These are phyloP conservation scores for Coniophora puteana DNA, from an alignment of 1,284 basidiomycete species.

Conservation along the genomic window DNA sequence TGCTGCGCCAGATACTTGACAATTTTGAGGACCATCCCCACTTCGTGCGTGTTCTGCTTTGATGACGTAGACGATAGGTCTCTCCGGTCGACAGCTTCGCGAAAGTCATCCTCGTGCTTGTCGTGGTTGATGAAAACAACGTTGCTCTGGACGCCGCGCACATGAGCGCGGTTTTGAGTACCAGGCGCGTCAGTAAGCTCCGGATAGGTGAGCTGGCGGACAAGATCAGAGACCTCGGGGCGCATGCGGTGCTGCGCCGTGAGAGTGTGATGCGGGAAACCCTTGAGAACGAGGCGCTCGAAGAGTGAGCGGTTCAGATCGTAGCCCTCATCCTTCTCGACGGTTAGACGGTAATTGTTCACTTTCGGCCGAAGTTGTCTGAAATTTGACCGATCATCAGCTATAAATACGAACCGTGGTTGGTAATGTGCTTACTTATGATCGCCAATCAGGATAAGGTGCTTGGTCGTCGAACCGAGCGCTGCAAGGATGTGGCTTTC, in stretches of 20 bases:
- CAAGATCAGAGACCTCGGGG: conserved; percentile 53
- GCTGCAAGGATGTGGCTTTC: conserved; percentile 59
- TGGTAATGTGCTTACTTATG: conserved; percentile 42
- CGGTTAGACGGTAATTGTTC: conserved; percentile 51
- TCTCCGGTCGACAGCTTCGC: conserved; percentile 31
- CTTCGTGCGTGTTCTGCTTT: conserved; percentile 52
- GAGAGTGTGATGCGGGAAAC: conserved; percentile 51
- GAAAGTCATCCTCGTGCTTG: conserved; percentile 44
- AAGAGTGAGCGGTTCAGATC: conserved; percentile 58
- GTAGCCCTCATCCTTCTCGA: conserved; percentile 55
- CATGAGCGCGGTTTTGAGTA: conserved; percentile 41
- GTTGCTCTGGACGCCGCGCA: conserved; percentile 48
- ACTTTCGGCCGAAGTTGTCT: conserved; percentile 64
- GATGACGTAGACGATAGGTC: conserved; percentile 44
- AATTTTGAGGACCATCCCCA: conserved; percentile 53
- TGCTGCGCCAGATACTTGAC: conserved; percentile 57
- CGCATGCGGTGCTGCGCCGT: conserved; percentile 57
- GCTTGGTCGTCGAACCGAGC: conserved; percentile 36
- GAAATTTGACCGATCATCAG: neutral
- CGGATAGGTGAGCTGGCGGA: conserved; percentile 56
- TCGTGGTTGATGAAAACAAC: conserved; percentile 53
- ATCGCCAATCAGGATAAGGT: conserved; percentile 57
- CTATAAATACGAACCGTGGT: neutral
- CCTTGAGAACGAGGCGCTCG: conserved; percentile 54
- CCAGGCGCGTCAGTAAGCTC: conserved; percentile 48